Evolutionary conservation across 2,329 filamentous ascomycete species (phyloP).

Genomic region (Periglandula ipomoeae): DNA sequence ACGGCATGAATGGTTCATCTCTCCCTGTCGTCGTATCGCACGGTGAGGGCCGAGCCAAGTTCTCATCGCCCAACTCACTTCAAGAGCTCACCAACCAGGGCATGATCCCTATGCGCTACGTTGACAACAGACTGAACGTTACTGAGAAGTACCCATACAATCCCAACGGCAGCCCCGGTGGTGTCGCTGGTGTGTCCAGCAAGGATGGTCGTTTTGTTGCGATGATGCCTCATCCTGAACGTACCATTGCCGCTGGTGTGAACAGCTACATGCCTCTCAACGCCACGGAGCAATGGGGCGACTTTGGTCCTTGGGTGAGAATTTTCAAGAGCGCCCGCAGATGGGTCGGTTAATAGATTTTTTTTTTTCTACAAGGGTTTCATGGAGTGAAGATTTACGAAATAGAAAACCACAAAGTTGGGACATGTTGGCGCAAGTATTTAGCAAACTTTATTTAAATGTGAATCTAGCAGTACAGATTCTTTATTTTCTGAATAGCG

Average conservation of each 20-base stretch:
- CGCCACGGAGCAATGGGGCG: constrained; percentile 59
- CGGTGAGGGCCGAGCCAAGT: constrained; percentile 78
- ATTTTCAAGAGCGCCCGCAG: constrained; percentile 81
- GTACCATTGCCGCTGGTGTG: constrained; percentile 74
- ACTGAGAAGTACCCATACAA: constrained; percentile 86
- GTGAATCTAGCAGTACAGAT: too few species aligned
- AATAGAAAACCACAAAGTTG: too few species aligned
- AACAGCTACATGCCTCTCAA: constrained; percentile 60
- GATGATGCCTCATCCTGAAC: constrained; percentile 90
- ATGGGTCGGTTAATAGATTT: constrained; percentile 76
- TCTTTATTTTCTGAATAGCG: too few species aligned
- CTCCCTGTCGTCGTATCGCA: constrained; percentile 85
- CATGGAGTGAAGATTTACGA: too few species aligned
- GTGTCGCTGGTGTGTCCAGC: constrained; percentile 72
- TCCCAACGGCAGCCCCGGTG: constrained; percentile 71
- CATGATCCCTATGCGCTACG: constrained; percentile 70
- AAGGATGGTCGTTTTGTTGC: constrained; percentile 73
- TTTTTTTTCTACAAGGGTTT: too few species aligned
- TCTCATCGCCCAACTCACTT: constrained; percentile 44
- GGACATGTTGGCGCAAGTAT: too few species aligned
- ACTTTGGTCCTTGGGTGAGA: constrained; percentile 75
- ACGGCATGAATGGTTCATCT: constrained; percentile 74
- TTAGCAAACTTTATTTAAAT: too few species aligned
- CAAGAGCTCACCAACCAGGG: constrained; percentile 52
- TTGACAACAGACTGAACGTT: constrained; percentile 66